Evolutionary conservation across 2,329 filamentous ascomycete species (phyloP).

Genomic region (Davidsoniella neocaledoniae): DNA sequence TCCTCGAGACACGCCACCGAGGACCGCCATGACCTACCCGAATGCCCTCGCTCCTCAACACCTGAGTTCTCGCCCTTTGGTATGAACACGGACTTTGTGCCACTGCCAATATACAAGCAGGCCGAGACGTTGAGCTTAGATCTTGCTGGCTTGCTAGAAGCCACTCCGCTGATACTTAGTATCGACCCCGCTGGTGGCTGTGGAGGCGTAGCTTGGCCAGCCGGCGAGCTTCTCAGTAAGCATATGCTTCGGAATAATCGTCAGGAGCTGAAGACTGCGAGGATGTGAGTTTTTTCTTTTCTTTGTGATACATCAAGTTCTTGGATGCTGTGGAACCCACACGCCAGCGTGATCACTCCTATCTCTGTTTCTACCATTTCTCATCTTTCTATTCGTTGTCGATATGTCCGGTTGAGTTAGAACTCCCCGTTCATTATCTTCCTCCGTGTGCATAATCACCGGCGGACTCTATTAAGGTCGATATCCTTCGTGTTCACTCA

Average conservation of each 20-base stretch:
- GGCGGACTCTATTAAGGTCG: too few species aligned
- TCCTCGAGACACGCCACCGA: neutral
- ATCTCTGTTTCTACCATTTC: neutral
- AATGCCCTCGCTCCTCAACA: neutral
- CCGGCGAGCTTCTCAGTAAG: conserved; percentile 72
- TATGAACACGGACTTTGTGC: conserved; percentile 38
- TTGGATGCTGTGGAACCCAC: neutral
- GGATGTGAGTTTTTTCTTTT: conserved; percentile 44
- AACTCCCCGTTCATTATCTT: too few species aligned
- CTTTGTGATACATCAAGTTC: neutral
- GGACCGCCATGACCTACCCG: neutral
- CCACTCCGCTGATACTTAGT: conserved; percentile 52
- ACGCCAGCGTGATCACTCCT: neutral
- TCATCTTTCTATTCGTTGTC: neutral
- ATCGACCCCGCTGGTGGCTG: conserved; percentile 81
- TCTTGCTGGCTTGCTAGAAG: conserved; percentile 57
- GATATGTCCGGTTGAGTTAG: too few species aligned
- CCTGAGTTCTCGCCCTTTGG: conserved; percentile 33
- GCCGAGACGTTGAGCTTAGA: conserved; percentile 35
- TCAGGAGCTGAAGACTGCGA: conserved; percentile 43
- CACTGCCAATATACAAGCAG: conserved; percentile 41
- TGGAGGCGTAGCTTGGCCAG: conserved; percentile 88
- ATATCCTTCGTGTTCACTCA: too few species aligned
- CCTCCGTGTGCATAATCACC: too few species aligned
- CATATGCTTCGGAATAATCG: conserved; percentile 66